Percentiles rank a stretch among this genome's conserved stretches.
phyloP scores from a whole-genome alignment of 1,284 basidiomycete species.

The Cutaneotrichosporon dermatis region DNA sequence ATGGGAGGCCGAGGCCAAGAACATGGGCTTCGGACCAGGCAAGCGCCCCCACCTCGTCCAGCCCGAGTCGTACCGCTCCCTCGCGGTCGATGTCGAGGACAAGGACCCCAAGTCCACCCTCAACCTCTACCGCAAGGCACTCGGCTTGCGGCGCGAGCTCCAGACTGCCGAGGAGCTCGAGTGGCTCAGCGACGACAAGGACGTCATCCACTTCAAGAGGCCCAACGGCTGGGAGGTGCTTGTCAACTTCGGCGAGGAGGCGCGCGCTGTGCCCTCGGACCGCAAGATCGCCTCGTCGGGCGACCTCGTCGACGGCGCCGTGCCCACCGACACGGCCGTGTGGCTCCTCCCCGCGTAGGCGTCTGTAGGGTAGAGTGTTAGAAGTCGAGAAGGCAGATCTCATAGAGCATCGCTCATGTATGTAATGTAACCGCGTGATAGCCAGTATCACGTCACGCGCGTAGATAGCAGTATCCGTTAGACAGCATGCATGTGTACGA shows the following conservation, averaged over 20 bases:
- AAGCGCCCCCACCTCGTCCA: conserved; percentile 31
- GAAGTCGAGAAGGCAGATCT: too few relatives aligned
- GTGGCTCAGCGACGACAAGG: conserved; percentile 26
- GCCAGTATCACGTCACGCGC: too few relatives aligned
- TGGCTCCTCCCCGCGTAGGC: conserved; percentile 18
- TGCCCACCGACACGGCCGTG: conserved; percentile 17
- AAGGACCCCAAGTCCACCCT: conserved; percentile 29
- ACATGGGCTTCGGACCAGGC: conserved; percentile 32
- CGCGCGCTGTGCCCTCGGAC: conserved; percentile 25
- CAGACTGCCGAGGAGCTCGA: conserved; percentile 34
- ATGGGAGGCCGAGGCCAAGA: conserved; percentile 12
- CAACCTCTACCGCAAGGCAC: conserved; percentile 32
- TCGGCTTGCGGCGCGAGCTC: conserved; percentile 26
- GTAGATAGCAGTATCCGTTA: too few relatives aligned
- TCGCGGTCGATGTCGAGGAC: conserved; percentile 32
- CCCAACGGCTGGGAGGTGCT: conserved; percentile 40
- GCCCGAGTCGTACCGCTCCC: conserved; percentile 29
- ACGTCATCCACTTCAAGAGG: conserved; percentile 32
- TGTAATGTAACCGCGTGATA: too few relatives aligned
- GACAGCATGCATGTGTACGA: too few relatives aligned
- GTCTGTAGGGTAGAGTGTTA: not conserved
- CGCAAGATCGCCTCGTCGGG: conserved; percentile 22
- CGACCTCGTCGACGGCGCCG: conserved; percentile 12
- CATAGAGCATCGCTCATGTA: too few relatives aligned
- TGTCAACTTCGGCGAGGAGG: conserved; percentile 30